Evolutionary conservation across 2,329 filamentous ascomycete species (phyloP).

Genomic region (Scedosporium boydii): DNA sequence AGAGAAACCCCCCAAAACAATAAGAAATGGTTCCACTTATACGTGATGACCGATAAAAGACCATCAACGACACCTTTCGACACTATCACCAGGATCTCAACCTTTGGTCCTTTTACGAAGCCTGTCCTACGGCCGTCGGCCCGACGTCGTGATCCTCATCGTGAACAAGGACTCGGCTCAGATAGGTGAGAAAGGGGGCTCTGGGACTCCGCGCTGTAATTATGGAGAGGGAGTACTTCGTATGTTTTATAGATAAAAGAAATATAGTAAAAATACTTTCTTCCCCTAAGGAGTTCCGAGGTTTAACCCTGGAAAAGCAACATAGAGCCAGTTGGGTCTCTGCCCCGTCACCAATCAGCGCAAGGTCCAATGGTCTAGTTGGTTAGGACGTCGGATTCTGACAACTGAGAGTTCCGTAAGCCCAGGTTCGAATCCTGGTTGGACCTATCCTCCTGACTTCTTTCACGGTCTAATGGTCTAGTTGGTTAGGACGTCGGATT

Average conservation of each 20-base stretch:
- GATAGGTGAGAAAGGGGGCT: not conserved
- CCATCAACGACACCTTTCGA: not conserved
- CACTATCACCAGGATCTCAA: not conserved
- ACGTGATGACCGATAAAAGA: not conserved
- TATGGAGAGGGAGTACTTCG: too few species aligned
- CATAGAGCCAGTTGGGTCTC: not conserved
- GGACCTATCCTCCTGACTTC: not conserved
- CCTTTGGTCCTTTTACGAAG: not conserved
- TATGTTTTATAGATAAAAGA: too few species aligned
- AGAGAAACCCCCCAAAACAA: not conserved
- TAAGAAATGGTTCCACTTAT: not conserved
- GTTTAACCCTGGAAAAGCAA: not conserved
- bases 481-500: not conserved
- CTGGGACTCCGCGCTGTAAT: too few species aligned
- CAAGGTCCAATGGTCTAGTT: conserved; percentile 1
- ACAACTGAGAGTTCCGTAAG: not conserved
- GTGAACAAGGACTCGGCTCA: not conserved
- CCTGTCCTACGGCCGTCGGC: not conserved
- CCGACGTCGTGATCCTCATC: not conserved
- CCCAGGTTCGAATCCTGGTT: conserved; percentile 2
- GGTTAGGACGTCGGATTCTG: conserved; percentile 2
- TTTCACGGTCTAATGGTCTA: not conserved
- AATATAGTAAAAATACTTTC: too few species aligned
- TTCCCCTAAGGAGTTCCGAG: not conserved
- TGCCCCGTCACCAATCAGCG: not conserved